A percentile compares a stretch with the other conserved stretches of the same genome.
Evolutionary conservation across 495 filamentous ascomycete genomes (phyloP).

Genomic region (Tirmania nivea): DNA sequence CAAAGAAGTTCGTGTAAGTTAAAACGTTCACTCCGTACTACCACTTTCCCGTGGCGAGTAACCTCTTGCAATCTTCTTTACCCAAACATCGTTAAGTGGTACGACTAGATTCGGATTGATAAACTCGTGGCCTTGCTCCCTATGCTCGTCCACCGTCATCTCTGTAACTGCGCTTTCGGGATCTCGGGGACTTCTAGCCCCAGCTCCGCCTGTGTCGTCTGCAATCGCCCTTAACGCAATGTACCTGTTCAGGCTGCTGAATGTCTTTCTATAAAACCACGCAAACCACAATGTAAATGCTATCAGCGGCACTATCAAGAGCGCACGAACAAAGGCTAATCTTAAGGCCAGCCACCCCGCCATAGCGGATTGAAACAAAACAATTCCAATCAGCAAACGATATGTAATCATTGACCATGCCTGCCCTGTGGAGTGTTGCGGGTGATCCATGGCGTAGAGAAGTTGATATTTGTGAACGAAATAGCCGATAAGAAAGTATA

Average conservation of each 20-base stretch:
- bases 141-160: conserved; percentile 37
- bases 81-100: conserved; percentile 20
- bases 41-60: too few species aligned
- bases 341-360: conserved; percentile 66
- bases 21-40: too few species aligned
- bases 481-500: conserved; percentile 74
- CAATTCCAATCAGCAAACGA: conserved; percentile 57
- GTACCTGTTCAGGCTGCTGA: conserved; percentile 69
- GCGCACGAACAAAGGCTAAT: conserved; percentile 42
- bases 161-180: conserved; percentile 21
- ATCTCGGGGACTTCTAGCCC: conserved; percentile 12
- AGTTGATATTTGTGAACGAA: conserved; percentile 98
- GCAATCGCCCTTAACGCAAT: conserved; percentile 50
- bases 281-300: conserved; percentile 64
- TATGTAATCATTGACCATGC: conserved; percentile 94
- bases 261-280: conserved; percentile 49
- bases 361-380: conserved; percentile 79
- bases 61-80: not conserved
- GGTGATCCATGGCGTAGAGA: conserved; percentile 94
- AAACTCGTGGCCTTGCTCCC: conserved; percentile 42
- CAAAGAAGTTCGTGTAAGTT: too few species aligned
- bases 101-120: conserved; percentile 52
- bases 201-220: conserved; percentile 16
- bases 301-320: conserved; percentile 55
- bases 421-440: conserved; percentile 78